Conservation (phyloP, 176 grass and related monocot species). For the Zoysia japonica region DNA sequence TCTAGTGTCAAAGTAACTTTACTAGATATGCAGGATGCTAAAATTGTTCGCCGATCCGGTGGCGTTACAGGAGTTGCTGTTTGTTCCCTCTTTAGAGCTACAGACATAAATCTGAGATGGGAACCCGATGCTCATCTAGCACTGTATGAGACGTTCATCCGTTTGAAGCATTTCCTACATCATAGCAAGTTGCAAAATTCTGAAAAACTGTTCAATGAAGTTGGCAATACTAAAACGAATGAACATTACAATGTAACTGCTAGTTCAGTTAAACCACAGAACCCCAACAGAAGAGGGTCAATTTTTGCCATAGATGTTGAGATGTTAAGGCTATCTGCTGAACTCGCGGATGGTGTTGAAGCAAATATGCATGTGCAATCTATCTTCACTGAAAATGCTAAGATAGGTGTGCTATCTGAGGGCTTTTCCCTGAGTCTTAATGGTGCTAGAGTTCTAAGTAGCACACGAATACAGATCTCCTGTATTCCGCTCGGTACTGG, state of each 20-base stretch:
- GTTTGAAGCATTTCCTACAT: conserved; percentile 66
- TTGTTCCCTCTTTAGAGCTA: conserved; percentile 82
- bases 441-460: conserved; percentile 86
- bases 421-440: conserved; percentile 87
- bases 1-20: conserved; percentile 75
- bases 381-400: conserved; percentile 97
- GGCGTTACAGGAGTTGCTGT: conserved; percentile 66
- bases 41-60: conserved; percentile 76
- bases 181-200: conserved; percentile 55
- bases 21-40: conserved; percentile 97
- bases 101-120: conserved; percentile 92
- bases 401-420: conserved; percentile 90
- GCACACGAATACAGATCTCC: conserved; percentile 89
- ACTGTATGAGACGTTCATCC: conserved; percentile 68
- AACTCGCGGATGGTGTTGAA: conserved; percentile 90
- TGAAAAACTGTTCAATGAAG: conserved; percentile 54
- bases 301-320: conserved; percentile 95
- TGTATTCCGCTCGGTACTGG: conserved; percentile 63
- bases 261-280: conserved; percentile 52
- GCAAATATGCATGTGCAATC: conserved; percentile 86
- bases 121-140: conserved; percentile 88
- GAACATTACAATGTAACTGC: conserved; percentile 38
- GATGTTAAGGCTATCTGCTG: conserved; percentile 77
- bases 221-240: conserved; percentile 42
- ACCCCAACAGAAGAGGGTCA: conserved; percentile 59